A percentile compares a stretch with the other conserved stretches of the same genome.
Evolutionary conservation across 176 grass and related monocot genomes (phyloP).

Genomic region (Calamus simplicifolius): DNA sequence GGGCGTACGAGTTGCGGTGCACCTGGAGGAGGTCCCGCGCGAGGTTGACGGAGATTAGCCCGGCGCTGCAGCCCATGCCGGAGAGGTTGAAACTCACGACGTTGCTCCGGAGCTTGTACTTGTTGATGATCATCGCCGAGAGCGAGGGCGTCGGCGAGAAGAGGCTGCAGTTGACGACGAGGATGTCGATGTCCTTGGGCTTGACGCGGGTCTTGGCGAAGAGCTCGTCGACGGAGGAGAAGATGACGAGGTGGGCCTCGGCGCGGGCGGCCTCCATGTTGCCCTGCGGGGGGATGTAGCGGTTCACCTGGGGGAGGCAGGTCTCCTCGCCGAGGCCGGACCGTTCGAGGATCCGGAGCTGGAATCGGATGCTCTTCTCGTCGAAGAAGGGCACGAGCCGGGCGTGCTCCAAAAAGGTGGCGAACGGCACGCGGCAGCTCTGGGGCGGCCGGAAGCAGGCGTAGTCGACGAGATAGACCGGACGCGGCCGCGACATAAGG

Average conservation of each 20-base stretch:
- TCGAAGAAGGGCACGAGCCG: conserved; percentile 31
- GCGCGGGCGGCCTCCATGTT: conserved; percentile 27
- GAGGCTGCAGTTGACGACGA: conserved; percentile 58
- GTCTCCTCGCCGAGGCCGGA: conserved; percentile 53
- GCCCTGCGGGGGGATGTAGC: conserved; percentile 39
- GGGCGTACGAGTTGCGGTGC: neutral
- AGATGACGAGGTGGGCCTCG: conserved; percentile 36
- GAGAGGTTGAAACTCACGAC: conserved; percentile 33
- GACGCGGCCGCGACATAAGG: conserved; percentile 5
- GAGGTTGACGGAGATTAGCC: conserved; percentile 40
- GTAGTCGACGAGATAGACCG: conserved; percentile 47
- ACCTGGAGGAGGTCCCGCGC: conserved; percentile 39
- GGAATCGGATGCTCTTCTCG: conserved; percentile 17
- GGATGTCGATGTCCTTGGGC: conserved; percentile 23
- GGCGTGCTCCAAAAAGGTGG: conserved; percentile 37
- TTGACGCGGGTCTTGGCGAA: conserved; percentile 31
- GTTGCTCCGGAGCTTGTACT: conserved; percentile 40
- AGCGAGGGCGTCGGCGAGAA: conserved; percentile 50
- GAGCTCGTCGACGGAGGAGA: conserved; percentile 46
- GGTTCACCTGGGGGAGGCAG: conserved; percentile 35
- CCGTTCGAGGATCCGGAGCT: conserved; percentile 23
- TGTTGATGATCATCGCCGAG: conserved; percentile 43
- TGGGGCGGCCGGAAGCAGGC: conserved; percentile 38
- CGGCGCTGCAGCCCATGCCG: conserved; percentile 61
- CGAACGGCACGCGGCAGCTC: conserved; percentile 24